Evolutionary conservation across 495 filamentous ascomycete genomes (phyloP).

Genomic region (Penicillium pulvis): DNA sequence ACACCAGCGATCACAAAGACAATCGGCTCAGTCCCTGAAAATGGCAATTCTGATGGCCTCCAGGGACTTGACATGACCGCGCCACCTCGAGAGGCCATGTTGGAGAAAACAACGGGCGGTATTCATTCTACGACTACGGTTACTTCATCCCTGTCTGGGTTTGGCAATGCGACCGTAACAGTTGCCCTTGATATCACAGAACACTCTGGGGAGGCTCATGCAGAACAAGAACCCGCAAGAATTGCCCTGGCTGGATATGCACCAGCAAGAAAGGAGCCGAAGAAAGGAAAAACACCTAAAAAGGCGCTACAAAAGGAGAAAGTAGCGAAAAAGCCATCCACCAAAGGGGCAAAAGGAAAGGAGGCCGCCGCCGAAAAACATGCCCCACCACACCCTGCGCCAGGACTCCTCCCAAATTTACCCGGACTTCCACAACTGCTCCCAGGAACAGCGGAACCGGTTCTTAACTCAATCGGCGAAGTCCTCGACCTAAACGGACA

Average conservation of each 20-base stretch:
- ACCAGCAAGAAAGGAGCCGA: neutral
- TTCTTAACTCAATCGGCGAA: constrained; percentile 13
- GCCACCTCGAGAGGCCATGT: neutral
- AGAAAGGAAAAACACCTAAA: neutral
- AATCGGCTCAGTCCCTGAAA: neutral
- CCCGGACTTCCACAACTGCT: constrained; percentile 12
- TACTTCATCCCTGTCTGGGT: neutral
- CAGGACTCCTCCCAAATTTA: constrained; percentile 1
- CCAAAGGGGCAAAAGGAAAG: neutral
- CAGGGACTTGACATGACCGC: neutral
- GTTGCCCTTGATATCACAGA: constrained; percentile 1
- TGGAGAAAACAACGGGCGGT: neutral
- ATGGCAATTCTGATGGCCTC: neutral
- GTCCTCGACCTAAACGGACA: constrained; percentile 11
- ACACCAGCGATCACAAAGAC: neutral
- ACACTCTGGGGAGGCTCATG: neutral
- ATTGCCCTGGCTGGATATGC: no score
- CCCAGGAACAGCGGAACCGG: constrained; percentile 16
- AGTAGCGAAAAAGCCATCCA: neutral
- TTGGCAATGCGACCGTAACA: constrained; percentile 7
- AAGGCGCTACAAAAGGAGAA: neutral
- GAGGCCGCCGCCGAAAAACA: neutral
- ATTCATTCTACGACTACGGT: constrained; percentile 7
- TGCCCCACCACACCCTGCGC: constrained; percentile 1
- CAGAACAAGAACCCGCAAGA: neutral